Base-by-base conservation (phyloP, 1,284 basidiomycete genomes). In the Boletellus sp. region DNA sequence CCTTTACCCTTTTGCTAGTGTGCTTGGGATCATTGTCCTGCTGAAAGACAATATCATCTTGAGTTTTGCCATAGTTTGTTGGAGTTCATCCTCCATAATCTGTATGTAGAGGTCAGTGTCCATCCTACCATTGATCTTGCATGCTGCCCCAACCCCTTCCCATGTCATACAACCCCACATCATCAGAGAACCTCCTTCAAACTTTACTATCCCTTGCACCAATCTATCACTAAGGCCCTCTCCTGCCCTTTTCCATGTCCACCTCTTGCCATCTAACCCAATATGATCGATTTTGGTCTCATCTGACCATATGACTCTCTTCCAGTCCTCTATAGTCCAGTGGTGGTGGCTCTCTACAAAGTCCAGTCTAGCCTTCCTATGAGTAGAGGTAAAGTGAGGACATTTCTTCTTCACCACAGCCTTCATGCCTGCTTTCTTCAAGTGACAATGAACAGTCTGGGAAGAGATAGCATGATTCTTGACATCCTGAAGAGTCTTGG, bases 391-490 rank as follows among this genome's bases (percentile, higher is more conserved):
- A 24, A 40, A 21, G 5, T 7, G 21, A 40, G 38, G 38, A 8
- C 38, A 22, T 39, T 24, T 40, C 4, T 40, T 21, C 38, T 40
- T 40, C 21, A 40, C 38, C 2, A 40, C 38, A 22, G 38, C 38
- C 38, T 40, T 40, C 21, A 24, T 40, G n/a, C 36, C 7, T 8
- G 18, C 36, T 11, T 37, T 46, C 12, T 38, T 50, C 0, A 44
- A 11, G 21, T 49, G 51, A 18, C 5, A 2, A 11, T 1, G 2
- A 7, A 43, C 13, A 5, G 44, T 42, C 19, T 51, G 28, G 8
- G 44, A 2, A 5, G 44, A 48, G 19, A 51, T 40, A 8, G 36
- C 5, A 10, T 51, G 41, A n/a, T 51, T 42, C 37, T 48, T 54
- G 26, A 54, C 12, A 39, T 51, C 18, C 28, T 40, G 26, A 26